Percentiles rank a stretch among this genome's conserved stretches.
These are phyloP conservation scores for Malassezia nana DNA, from an alignment of 1,284 basidiomycete genomes.

Conservation along the genomic window DNA sequence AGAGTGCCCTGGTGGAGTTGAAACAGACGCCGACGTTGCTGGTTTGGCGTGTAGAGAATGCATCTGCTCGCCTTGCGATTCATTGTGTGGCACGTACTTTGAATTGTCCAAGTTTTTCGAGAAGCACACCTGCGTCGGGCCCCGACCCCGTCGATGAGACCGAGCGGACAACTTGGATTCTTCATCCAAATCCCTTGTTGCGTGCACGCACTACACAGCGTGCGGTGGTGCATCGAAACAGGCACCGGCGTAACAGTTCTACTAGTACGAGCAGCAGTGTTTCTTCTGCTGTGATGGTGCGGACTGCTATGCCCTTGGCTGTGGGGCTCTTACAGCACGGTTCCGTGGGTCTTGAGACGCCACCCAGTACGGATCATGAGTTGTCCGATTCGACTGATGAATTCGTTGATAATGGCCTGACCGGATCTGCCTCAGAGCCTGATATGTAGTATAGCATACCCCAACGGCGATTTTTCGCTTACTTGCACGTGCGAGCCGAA, in stretches of 20 bases:
- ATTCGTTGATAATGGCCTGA: neutral
- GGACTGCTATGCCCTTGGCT: neutral
- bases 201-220: slow-evolving; percentile 18
- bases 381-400: slow-evolving; percentile 4
- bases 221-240: neutral
- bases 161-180: slow-evolving; percentile 32
- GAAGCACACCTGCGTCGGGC: slow-evolving; percentile 5
- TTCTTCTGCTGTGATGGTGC: neutral
- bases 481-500: neutral
- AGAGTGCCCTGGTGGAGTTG: slow-evolving; percentile 20
- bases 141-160: neutral
- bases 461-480: neutral
- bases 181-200: slow-evolving; percentile 30
- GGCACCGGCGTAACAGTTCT: slow-evolving; percentile 10
- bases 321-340: slow-evolving; percentile 8
- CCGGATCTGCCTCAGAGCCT: neutral
- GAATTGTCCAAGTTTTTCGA: slow-evolving; percentile 29
- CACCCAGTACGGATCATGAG: slow-evolving; percentile 14
- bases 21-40: slow-evolving; percentile 31
- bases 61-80: slow-evolving; percentile 29
- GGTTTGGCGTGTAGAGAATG: slow-evolving; percentile 31
- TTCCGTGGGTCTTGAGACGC: slow-evolving; percentile 1
- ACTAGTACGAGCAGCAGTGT: slow-evolving; percentile 8
- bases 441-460: neutral
- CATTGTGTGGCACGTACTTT: slow-evolving; percentile 36